Conservation (phyloP, 371 early-diverging fungal species). For the Mortierella sp. region DNA sequence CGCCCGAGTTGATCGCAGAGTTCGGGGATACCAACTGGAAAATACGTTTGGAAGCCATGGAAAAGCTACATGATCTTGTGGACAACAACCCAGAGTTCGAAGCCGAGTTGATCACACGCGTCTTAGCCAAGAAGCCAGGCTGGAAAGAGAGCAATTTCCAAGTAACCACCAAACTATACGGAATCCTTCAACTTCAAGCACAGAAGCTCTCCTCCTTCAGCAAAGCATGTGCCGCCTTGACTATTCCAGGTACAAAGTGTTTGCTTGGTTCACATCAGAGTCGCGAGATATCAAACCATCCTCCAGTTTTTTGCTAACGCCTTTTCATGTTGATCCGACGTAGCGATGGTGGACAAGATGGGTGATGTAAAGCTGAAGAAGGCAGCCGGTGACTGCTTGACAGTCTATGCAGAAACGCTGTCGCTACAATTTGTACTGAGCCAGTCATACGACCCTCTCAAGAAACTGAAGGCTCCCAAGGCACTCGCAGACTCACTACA, state of each 20-base stretch:
- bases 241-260: conserved; percentile 63
- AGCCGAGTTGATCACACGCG: conserved; percentile 85
- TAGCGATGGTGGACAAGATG: conserved; percentile 87
- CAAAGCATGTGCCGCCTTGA: conserved; percentile 80
- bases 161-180: conserved; percentile 64
- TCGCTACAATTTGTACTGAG: conserved; percentile 84
- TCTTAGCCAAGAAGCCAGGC: conserved; percentile 85
- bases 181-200: conserved; percentile 75
- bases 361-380: conserved; percentile 94
- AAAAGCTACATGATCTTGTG: conserved; percentile 73
- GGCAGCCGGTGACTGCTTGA: conserved; percentile 81
- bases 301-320: no score
- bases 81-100: conserved; percentile 67
- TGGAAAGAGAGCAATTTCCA: conserved; percentile 98
- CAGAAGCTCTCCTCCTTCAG: conserved; percentile 69
- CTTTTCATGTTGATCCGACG: background rate
- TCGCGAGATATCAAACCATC: background rate
- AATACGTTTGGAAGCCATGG: conserved; percentile 86
- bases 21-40: conserved; percentile 88
- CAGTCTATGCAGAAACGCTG: conserved; percentile 75
- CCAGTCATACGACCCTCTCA: conserved; percentile 80
- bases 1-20: conserved; percentile 67
- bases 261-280: background rate
- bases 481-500: conserved; percentile 83
- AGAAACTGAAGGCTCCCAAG: conserved; percentile 90